Conservation (phyloP, 768 basidiomycete genomes). For the Calocera viscosa region DNA sequence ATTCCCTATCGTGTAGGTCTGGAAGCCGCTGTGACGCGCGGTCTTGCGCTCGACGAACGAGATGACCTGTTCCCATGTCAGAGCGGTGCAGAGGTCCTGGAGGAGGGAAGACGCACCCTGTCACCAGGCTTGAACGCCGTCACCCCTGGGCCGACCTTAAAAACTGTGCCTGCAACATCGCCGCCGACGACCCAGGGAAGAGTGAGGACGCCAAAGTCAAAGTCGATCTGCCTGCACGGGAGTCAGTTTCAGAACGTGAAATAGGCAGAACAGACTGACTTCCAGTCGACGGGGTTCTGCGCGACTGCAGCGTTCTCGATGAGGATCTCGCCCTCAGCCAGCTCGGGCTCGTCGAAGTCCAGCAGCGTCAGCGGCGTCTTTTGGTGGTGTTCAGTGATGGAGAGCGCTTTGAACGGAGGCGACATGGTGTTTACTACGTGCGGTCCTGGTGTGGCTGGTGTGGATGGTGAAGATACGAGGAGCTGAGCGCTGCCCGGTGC, state of each 20-base stretch:
- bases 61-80: too few relatives aligned
- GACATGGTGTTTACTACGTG: constrained; percentile 1
- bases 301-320: constrained; percentile 14
- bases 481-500: too few relatives aligned
- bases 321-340: constrained; percentile 11
- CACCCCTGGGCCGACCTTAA: constrained; percentile 12
- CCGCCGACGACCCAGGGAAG: constrained; percentile 13
- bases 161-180: constrained; percentile 14
- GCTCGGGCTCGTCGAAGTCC: constrained; percentile 12
- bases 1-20: constrained; percentile 32
- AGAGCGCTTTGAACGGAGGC: constrained; percentile 10
- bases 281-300: constrained; percentile 16
- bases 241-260: too few relatives aligned
- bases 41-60: neutral
- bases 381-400: constrained; percentile 12
- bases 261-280: too few relatives aligned
- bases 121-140: constrained; percentile 12
- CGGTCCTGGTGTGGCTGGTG: too few relatives aligned
- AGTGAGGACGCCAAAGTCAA: neutral
- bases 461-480: too few relatives aligned
- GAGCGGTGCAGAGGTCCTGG: too few relatives aligned
- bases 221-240: too few relatives aligned
- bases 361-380: constrained; percentile 13
- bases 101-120: constrained; percentile 13
- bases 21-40: constrained; percentile 9